Conservation (phyloP, 2,329 filamentous ascomycete species). For the Thermoascus crustaceus region DNA sequence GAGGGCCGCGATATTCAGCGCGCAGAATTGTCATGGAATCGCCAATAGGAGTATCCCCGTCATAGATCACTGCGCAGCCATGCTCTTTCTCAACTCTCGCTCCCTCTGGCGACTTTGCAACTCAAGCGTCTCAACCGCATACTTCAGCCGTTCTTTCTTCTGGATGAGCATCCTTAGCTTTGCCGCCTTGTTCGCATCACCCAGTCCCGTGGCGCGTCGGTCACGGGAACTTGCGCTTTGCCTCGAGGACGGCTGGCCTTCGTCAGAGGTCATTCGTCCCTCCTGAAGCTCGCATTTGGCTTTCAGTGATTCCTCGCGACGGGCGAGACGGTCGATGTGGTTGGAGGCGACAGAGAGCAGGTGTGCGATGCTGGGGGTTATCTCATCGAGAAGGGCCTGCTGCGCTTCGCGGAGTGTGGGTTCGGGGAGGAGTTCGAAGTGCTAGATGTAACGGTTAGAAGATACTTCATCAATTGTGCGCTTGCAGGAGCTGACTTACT, state of each 20-base stretch:
- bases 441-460: constrained; percentile 42
- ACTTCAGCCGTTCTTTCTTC: constrained; percentile 77
- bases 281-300: constrained; percentile 77
- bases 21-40: too few relatives aligned
- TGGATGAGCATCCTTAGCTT: constrained; percentile 63
- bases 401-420: constrained; percentile 74
- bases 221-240: neutral
- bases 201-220: neutral
- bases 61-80: constrained; percentile 45
- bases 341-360: constrained; percentile 75
- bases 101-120: constrained; percentile 73
- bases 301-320: constrained; percentile 74
- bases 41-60: neutral
- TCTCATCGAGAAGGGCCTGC: constrained; percentile 75
- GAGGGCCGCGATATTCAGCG: too few relatives aligned
- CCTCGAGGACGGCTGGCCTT: constrained; percentile 20
- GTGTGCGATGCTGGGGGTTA: constrained; percentile 73
- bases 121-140: constrained; percentile 77
- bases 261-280: constrained; percentile 50
- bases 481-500: constrained; percentile 32
- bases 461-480: neutral
- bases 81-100: constrained; percentile 64
- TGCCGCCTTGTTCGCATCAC: constrained; percentile 38
- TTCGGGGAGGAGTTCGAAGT: constrained; percentile 88
- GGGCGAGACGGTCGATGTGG: constrained; percentile 72